Evolutionary conservation across 2,329 filamentous ascomycete species (phyloP).

Genomic region (Lithohypha guttulata): DNA sequence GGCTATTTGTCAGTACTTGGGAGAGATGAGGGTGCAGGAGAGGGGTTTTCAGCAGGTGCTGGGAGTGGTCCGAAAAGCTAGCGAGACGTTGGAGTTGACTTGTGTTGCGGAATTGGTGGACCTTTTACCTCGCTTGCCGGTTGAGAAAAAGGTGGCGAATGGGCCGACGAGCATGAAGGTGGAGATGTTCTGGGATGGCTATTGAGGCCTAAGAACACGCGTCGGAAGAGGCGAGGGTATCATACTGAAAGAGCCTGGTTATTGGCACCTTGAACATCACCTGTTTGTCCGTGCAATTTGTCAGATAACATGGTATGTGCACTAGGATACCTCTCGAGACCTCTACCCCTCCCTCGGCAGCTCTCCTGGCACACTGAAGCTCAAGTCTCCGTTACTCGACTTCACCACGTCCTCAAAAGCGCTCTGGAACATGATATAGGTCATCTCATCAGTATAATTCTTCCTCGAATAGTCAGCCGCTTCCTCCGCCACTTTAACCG

Average conservation of each 20-base stretch:
- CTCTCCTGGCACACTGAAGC: slow-evolving; percentile 17
- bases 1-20: slow-evolving; percentile 34
- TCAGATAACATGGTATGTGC: no score
- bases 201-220: no score
- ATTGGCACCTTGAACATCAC: neutral
- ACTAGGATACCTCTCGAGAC: no score
- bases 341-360: slow-evolving; percentile 13
- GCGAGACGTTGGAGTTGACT: neutral
- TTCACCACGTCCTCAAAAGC: slow-evolving; percentile 19
- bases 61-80: neutral
- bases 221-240: no score
- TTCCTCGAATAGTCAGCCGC: slow-evolving; percentile 17
- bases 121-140: no score
- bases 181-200: neutral
- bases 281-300: no score
- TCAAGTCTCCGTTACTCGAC: slow-evolving; percentile 16
- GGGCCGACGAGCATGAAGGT: neutral
- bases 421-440: slow-evolving; percentile 21
- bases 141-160: no score
- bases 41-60: neutral
- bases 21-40: neutral
- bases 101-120: no score
- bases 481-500: slow-evolving; percentile 16
- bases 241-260: neutral
- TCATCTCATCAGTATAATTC: slow-evolving; percentile 20